These are phyloP conservation scores for Fraxinus albicans DNA, from an alignment of 305 asterid genomes.

Conservation along the genomic window DNA sequence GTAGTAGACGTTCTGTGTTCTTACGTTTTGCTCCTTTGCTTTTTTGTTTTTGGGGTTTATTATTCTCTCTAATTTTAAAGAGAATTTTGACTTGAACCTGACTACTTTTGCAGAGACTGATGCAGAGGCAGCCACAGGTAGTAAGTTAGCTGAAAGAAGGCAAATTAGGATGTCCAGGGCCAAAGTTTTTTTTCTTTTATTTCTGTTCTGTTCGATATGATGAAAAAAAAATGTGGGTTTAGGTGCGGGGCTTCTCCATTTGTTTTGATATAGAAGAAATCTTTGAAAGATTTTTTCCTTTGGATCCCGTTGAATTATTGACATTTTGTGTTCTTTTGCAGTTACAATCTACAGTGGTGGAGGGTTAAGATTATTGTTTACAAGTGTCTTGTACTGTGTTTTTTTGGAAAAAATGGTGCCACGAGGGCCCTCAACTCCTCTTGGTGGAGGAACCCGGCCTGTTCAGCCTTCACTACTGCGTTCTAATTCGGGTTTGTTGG, in stretches of 20 bases:
- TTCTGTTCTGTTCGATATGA: constrained; percentile 10
- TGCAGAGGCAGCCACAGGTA: background rate
- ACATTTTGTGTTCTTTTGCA: background rate
- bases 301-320: background rate
- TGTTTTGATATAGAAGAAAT: constrained; percentile 16
- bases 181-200: constrained; percentile 21
- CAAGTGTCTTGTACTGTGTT: background rate
- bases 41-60: constrained; percentile 1
- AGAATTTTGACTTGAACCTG: constrained; percentile 22
- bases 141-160: constrained; percentile 6
- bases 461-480: constrained; percentile 31
- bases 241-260: constrained; percentile 25
- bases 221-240: background rate
- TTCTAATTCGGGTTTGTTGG: constrained; percentile 55
- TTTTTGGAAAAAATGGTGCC: constrained; percentile 52
- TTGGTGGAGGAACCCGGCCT: constrained; percentile 57
- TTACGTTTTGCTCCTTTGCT: background rate
- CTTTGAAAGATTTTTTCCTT: constrained; percentile 18
- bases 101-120: constrained; percentile 39
- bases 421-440: constrained; percentile 66
- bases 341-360: background rate
- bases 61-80: background rate
- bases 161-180: constrained; percentile 27
- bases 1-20: background rate
- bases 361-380: background rate